phyloP scores from a whole-genome alignment of 805 yeast genomes.

The Ogataea naganishii region DNA sequence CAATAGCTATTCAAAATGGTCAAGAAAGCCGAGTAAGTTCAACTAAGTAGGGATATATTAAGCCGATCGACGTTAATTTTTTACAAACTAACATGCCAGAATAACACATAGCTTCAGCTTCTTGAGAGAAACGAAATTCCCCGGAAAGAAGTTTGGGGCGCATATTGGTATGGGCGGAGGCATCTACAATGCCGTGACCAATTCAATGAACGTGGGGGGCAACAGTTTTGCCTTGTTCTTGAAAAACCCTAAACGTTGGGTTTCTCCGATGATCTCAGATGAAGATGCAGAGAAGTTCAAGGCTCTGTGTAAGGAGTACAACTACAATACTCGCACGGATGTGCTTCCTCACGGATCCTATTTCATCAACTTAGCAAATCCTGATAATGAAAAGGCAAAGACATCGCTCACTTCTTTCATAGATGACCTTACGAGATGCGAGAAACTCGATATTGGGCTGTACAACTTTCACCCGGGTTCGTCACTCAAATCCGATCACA shows the following conservation, averaged over 20 bases:
- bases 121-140: slow-evolving; percentile 33
- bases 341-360: slow-evolving; percentile 93
- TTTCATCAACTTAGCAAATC: slow-evolving; percentile 86
- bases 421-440: slow-evolving; percentile 86
- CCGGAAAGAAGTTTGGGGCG: slow-evolving; percentile 66
- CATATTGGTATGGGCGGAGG: slow-evolving; percentile 86
- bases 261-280: slow-evolving; percentile 61
- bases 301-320: slow-evolving; percentile 48
- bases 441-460: slow-evolving; percentile 69
- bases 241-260: slow-evolving; percentile 89
- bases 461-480: slow-evolving; percentile 96
- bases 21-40: no score
- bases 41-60: no score
- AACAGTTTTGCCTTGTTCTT: slow-evolving; percentile 87
- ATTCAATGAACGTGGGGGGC: slow-evolving; percentile 45
- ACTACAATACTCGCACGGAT: slow-evolving; percentile 69
- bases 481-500: slow-evolving; percentile 59
- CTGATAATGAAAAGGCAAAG: slow-evolving; percentile 68
- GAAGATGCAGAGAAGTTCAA: slow-evolving; percentile 65
- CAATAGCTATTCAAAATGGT: no score
- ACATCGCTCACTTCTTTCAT: slow-evolving; percentile 71
- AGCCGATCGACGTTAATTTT: not conserved
- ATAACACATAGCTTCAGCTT: slow-evolving; percentile 20
- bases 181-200: slow-evolving; percentile 25
- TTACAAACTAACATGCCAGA: not conserved